These are phyloP conservation scores for Entomortierella lignicola DNA, from an alignment of 192 early-diverging fungal genomes.

Conservation along the genomic window DNA sequence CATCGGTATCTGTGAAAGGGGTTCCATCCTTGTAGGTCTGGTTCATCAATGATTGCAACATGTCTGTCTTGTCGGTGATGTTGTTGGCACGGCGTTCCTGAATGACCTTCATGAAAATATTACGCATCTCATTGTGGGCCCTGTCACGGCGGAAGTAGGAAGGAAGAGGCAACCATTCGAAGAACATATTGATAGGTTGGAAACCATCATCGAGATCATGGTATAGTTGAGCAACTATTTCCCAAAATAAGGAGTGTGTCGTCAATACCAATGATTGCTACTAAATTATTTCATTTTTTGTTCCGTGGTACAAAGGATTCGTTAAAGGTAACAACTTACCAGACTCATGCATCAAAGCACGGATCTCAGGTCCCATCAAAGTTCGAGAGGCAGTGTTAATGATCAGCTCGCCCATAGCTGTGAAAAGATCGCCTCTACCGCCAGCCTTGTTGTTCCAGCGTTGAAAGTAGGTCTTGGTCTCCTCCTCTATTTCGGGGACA, in stretches of 20 bases:
- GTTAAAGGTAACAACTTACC: conserved; percentile 19
- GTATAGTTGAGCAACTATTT: conserved; percentile 88
- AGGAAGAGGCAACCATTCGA: conserved; percentile 91
- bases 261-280: background rate
- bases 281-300: background rate
- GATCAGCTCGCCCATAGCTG: conserved; percentile 88
- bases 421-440: conserved; percentile 76
- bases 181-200: conserved; percentile 94
- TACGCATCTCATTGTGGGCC: conserved; percentile 85
- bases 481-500: conserved; percentile 87
- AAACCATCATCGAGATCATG: conserved; percentile 95
- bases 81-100: conserved; percentile 73
- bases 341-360: conserved; percentile 79
- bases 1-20: conserved; percentile 82
- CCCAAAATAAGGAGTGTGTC: background rate
- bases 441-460: conserved; percentile 67
- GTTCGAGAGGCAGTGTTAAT: conserved; percentile 95
- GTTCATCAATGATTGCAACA: conserved; percentile 87
- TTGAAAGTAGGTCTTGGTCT: conserved; percentile 83
- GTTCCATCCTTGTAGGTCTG: conserved; percentile 91
- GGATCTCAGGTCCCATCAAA: conserved; percentile 95
- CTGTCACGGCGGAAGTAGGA: conserved; percentile 86
- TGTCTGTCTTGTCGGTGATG: conserved; percentile 69
- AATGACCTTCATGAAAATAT: conserved; percentile 85
- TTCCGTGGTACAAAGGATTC: background rate